Evolutionary conservation across 306 rosid genomes (phyloP), one percentile per base, ranked within the genome.

Genomic region (Dryas alaskensis): DNA sequence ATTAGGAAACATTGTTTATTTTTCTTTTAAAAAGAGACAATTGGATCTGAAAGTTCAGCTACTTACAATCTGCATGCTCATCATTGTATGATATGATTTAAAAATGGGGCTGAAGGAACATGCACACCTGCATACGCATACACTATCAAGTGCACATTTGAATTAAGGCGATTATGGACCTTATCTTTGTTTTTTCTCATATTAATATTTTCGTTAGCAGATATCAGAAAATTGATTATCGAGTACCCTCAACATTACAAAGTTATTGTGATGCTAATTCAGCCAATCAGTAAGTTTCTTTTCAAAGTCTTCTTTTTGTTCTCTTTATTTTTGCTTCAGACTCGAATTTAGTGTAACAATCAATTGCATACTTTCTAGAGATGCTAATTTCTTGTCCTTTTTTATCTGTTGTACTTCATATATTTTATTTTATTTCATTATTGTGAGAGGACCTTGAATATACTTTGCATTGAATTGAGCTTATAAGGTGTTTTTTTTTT

Each of bases 191-290:
- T 78, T 10, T 76, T 76, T 22, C 64, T 61, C 46, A 55, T 43
- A 51, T 75, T 19, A 37, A 8, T 59, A 46, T 82, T 72, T 84
- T 57, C 12, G 74, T 78, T 76, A 10, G 64, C 93, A 92, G 97
- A 72, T 89, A 88, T 76, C 97, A 92, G 70, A 85, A 92, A 87
- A 78, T 92, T 55, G 99, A 92, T 83, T 90, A 77, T 84, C 90
- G 97, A 79, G 96, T 94, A 61, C 93, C 92, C 70, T 73, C 51
- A 60, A 87, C 90, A 19, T 83, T 94, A 49, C 85, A 91, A 65
- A 90, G 89, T 76, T 94, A 87, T 73, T 84, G 90, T 76, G 91
- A 87, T 83, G 74, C 90, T 73, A 67, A 82, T 73, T 61, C 79
- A 27, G 84, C 88, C 73, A 80, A 81, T 71, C 83, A 81, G 98